A percentile compares a stretch with the other conserved stretches of the same genome.
These are phyloP conservation scores for Lachancea sp. DNA, from an alignment of 805 yeast genomes.

Conservation along the genomic window DNA sequence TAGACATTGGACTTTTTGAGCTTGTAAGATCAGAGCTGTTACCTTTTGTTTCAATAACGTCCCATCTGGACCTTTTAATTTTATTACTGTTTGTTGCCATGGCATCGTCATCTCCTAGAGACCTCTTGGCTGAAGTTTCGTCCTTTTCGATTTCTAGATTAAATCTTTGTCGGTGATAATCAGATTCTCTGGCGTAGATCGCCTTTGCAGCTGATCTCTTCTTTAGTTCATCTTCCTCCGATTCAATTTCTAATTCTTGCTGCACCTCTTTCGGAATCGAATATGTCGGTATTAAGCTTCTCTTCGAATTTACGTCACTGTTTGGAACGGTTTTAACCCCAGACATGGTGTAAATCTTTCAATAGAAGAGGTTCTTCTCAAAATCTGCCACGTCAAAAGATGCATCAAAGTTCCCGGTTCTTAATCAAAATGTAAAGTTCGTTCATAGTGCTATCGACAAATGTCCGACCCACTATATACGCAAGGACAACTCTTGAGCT, in stretches of 20 bases:
- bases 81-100: neutral
- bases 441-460: conserved; percentile 1
- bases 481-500: too few species aligned
- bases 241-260: conserved; percentile 24
- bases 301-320: conserved; percentile 1
- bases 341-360: neutral
- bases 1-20: neutral
- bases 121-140: conserved; percentile 12
- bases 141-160: conserved; percentile 31
- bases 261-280: conserved; percentile 36
- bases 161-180: conserved; percentile 41
- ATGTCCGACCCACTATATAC: neutral
- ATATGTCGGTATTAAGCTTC: conserved; percentile 35
- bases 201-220: conserved; percentile 26
- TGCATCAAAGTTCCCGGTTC: neutral
- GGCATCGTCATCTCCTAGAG: conserved; percentile 12
- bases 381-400: neutral
- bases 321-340: neutral
- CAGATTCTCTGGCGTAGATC: conserved; percentile 37
- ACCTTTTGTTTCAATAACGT: conserved; percentile 8
- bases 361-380: neutral
- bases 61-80: conserved; percentile 9
- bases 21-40: too few species aligned
- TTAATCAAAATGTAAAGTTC: neutral
- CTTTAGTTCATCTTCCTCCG: conserved; percentile 20